phyloP scores from a whole-genome alignment of 192 early-diverging fungal species.

The Coemansia umbellata region DNA sequence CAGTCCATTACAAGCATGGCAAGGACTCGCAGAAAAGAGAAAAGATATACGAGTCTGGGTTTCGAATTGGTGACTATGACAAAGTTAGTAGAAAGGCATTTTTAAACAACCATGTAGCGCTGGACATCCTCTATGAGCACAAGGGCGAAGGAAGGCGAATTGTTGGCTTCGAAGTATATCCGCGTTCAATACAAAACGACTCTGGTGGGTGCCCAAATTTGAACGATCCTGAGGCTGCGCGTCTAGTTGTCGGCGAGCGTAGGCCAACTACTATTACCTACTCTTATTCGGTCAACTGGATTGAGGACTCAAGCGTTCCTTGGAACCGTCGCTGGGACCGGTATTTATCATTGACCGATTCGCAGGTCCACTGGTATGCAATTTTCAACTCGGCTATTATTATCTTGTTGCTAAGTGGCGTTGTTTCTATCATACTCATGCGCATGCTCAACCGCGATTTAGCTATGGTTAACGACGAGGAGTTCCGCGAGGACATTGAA shows the following conservation, averaged over 20 bases:
- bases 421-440: constrained; percentile 65
- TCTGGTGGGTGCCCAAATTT: constrained; percentile 32
- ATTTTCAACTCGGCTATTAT: constrained; percentile 69
- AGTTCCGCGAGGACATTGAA: constrained; percentile 59
- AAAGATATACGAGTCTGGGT: constrained; percentile 58
- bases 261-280: constrained; percentile 51
- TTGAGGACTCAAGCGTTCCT: constrained; percentile 49
- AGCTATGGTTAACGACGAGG: constrained; percentile 46
- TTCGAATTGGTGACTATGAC: constrained; percentile 55
- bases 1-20: constrained; percentile 27
- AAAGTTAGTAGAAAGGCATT: constrained; percentile 38
- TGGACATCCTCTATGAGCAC: constrained; percentile 58
- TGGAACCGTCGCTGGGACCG: constrained; percentile 66
- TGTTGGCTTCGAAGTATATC: constrained; percentile 70
- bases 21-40: not conserved
- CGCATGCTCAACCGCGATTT: constrained; percentile 64
- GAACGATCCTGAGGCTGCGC: not conserved
- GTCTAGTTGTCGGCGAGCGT: constrained; percentile 25
- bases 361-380: constrained; percentile 63
- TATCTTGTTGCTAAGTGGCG: constrained; percentile 59
- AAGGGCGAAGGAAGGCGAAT: constrained; percentile 50
- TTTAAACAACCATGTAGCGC: constrained; percentile 64
- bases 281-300: constrained; percentile 71
- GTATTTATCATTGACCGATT: constrained; percentile 53
- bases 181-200: constrained; percentile 49